Conservation (phyloP, 441 rosid genomes). For the Croton setiger region DNA sequence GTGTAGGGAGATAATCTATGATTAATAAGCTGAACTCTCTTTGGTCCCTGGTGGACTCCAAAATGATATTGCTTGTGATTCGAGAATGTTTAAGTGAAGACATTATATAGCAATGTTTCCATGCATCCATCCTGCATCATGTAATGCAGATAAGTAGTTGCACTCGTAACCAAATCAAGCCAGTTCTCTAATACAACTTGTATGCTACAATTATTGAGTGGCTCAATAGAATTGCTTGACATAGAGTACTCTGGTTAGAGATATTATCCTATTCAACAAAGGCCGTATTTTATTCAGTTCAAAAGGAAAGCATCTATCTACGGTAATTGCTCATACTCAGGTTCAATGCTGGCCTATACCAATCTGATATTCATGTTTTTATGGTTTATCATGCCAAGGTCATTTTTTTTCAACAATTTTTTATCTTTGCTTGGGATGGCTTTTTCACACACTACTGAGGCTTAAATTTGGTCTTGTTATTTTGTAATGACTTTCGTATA, state of each 20-base stretch:
- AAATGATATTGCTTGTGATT: neutral
- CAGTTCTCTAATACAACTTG: neutral
- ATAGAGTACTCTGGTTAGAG: neutral
- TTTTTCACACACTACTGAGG: neutral
- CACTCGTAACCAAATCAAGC: neutral
- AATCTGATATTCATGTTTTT: neutral
- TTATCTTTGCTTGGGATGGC: neutral
- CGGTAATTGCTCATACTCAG: neutral
- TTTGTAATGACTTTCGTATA: neutral
- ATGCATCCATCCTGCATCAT: neutral
- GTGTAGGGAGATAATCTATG: neutral
- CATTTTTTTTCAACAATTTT: neutral
- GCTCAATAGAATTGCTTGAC: neutral
- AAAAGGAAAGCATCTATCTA: neutral
- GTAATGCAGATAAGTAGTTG: neutral
- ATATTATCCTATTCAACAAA: neutral
- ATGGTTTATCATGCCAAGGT: neutral
- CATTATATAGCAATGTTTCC: neutral
- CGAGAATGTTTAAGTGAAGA: neutral
- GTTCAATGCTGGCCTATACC: neutral
- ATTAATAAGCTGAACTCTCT: neutral
- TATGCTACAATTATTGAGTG: neutral
- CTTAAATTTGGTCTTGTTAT: neutral
- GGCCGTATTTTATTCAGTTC: neutral
- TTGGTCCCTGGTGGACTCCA: neutral